Evolutionary conservation across 352 stramenopile genomes (phyloP), one percentile per base, ranked within the genome.

Genomic region (Phytophthora palmivora): DNA sequence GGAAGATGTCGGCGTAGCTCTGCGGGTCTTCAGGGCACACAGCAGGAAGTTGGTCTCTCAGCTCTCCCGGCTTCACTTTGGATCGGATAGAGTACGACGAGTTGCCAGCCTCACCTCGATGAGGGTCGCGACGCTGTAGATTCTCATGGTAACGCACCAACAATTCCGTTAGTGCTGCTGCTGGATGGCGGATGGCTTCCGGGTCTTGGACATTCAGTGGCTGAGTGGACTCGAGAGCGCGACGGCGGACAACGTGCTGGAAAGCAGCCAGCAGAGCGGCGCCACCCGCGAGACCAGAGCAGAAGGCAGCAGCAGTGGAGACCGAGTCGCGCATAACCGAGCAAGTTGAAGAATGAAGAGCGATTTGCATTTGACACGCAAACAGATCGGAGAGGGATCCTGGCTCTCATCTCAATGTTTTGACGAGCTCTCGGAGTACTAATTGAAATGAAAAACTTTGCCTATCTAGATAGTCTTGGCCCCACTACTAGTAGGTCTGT

Each of bases 111-210:
- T 79, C 60, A 39, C 76, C 73, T 30, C 70, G 70, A 14, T 62
- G 32, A 24, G 48, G 22, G 46, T 83, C 71, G 6, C 56, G 43
- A 44, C 72, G 65, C 36, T 86, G 65, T 11, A 92, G 53, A 37
- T 82, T 77, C 39, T 80, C 63, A 46, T 82, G 77, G 70, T 92
- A 92, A 44, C 75, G 66, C 42, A 85, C 69, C 48, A 92, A 72
- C 42, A 90, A 62, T 30, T 88, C 77, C 14, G 79, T 79, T 14
- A 89, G 59, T 1, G 62, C 75, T 12, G 78, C 75, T 6, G 70
- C 69, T 10, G 74, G 67, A 52, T 79, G 63, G 42, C 63, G 72
- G 42, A 86, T 79, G 28, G 68, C 78, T n/a, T 58, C 65, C 2
- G 72, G 58, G 51, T 86, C 77, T 39, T 70, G 74, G 10, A 60